Conservation (phyloP, 176 grass and related monocot genomes). For the Microstegium vimineum region DNA sequence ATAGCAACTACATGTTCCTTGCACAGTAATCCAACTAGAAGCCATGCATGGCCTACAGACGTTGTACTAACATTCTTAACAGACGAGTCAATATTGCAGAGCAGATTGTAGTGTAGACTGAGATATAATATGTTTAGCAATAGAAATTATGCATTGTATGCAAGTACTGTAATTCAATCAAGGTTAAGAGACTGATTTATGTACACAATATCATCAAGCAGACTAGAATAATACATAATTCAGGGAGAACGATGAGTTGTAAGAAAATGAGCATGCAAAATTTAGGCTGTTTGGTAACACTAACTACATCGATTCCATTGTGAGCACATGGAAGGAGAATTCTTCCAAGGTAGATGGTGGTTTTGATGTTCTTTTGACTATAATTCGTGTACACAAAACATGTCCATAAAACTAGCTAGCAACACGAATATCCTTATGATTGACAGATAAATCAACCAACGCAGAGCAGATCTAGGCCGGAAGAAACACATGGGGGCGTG, state of each 20-base stretch:
- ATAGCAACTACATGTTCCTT: background rate
- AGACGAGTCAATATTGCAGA: background rate
- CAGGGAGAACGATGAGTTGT: background rate
- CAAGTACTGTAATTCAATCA: background rate
- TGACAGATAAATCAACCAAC: background rate
- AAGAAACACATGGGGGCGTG: background rate
- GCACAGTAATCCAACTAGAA: background rate
- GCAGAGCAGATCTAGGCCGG: background rate
- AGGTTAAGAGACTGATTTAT: background rate
- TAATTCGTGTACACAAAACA: background rate
- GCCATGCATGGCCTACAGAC: background rate
- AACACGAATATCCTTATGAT: background rate
- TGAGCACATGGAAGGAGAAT: background rate
- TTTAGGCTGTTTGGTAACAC: background rate
- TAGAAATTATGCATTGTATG: background rate
- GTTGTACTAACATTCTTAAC: background rate
- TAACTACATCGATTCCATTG: background rate
- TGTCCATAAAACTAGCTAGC: background rate
- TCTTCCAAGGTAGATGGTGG: background rate
- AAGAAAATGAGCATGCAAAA: background rate
- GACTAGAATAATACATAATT: background rate
- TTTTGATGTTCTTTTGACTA: background rate
- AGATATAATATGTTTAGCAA: background rate
- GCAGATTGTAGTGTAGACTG: background rate
- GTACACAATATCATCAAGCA: background rate